A percentile compares a stretch with the other conserved stretches of the same genome.
Conservation (phyloP, 192 early-diverging fungal genomes). For the Linnemannia elongata region DNA sequence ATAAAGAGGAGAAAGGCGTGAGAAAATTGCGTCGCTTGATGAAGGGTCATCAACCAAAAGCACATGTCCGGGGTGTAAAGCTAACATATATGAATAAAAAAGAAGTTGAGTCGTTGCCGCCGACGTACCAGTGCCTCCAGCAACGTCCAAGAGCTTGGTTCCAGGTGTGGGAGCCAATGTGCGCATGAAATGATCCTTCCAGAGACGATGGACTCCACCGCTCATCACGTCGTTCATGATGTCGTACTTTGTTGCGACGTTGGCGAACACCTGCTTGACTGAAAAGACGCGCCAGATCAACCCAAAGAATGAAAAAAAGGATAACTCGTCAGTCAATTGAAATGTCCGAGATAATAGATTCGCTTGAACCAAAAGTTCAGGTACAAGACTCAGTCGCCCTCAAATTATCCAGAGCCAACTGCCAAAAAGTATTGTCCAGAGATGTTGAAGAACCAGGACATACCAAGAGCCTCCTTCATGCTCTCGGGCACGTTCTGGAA, state of each 20-base stretch:
- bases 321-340: background rate
- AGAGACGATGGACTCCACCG: slow-evolving; percentile 92
- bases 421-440: too few species aligned
- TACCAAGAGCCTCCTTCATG: slow-evolving; percentile 90
- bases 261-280: slow-evolving; percentile 94
- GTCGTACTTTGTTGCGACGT: slow-evolving; percentile 96
- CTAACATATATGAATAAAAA: background rate
- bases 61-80: too few species aligned
- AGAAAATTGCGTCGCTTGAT: background rate
- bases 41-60: too few species aligned
- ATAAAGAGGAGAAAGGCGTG: slow-evolving; percentile 6
- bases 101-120: background rate
- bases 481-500: slow-evolving; percentile 89
- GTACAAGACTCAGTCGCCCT: too few species aligned
- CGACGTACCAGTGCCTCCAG: slow-evolving; percentile 90
- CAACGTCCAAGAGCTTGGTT: slow-evolving; percentile 94
- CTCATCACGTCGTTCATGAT: slow-evolving; percentile 99
- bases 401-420: too few species aligned
- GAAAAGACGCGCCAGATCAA: background rate
- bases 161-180: slow-evolving; percentile 83
- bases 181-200: slow-evolving; percentile 96
- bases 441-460: background rate
- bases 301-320: background rate
- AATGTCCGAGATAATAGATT: too few species aligned
- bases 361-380: too few species aligned